A percentile compares a stretch with the other conserved stretches of the same genome.
phyloP scores from a whole-genome alignment of 768 basidiomycete species.

The Tricholoma sp. region DNA sequence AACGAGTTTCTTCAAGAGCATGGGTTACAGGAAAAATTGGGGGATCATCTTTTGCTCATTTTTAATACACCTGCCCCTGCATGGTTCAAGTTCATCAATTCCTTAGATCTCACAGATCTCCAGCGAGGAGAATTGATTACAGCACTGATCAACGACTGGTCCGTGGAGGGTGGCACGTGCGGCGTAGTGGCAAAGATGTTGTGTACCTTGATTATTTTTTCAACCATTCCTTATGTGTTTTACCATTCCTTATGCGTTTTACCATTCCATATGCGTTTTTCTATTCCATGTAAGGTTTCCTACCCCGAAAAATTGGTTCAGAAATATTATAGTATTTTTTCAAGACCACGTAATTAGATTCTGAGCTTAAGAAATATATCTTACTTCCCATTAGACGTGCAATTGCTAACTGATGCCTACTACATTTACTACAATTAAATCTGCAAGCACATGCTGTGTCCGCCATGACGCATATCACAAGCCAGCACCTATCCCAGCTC shows the following conservation, averaged over 20 bases:
- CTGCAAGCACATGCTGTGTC: background rate
- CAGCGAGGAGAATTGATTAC: background rate
- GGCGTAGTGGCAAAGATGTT: no score
- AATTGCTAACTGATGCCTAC: background rate
- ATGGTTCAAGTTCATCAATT: background rate
- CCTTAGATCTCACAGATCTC: background rate
- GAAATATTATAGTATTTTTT: background rate
- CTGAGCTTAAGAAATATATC: background rate
- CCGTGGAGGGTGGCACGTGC: no score
- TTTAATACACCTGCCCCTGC: background rate
- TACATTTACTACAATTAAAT: background rate
- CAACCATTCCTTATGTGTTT: background rate
- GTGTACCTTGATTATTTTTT: no score
- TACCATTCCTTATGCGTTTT: background rate
- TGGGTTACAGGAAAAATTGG: background rate
- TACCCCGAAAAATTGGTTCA: no score
- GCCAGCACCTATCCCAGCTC: background rate
- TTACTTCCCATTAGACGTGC: background rate
- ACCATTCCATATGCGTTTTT: background rate
- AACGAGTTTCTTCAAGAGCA: background rate
- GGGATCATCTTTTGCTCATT: background rate
- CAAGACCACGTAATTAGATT: background rate
- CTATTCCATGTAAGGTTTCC: background rate
- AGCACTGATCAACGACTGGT: background rate
- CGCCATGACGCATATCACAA: background rate